Percentiles rank a stretch among this genome's conserved stretches.
These are phyloP conservation scores for Entamoeba dispar DNA, from an alignment of 208 protist species.

Conservation along the genomic window DNA sequence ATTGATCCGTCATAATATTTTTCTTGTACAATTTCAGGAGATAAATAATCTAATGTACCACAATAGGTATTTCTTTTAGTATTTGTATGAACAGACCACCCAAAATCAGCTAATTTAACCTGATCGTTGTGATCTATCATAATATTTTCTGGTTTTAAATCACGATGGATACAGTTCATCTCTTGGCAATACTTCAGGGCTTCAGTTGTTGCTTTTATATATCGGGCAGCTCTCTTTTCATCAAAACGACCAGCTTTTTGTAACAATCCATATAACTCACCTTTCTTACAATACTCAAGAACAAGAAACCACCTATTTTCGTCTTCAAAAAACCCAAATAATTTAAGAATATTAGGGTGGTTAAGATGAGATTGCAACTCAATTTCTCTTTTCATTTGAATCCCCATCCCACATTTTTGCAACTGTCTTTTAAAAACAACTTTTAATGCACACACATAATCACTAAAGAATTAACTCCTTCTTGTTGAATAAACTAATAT, in stretches of 20 bases:
- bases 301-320: background rate
- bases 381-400: background rate
- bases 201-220: background rate
- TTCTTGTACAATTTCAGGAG: constrained; percentile 25
- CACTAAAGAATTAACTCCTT: background rate
- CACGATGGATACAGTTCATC: constrained; percentile 18
- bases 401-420: background rate
- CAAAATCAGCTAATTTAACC: constrained; percentile 38
- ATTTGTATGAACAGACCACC: constrained; percentile 8
- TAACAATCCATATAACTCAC: background rate
- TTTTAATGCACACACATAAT: constrained; percentile 13
- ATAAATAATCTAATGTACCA: constrained; percentile 29
- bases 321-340: constrained; percentile 8
- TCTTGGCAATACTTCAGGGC: background rate
- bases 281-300: background rate
- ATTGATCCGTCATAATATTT: background rate
- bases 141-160: constrained; percentile 35
- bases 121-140: constrained; percentile 16
- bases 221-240: background rate
- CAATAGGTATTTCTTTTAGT: constrained; percentile 14
- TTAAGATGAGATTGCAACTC: background rate
- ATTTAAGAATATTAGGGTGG: constrained; percentile 1
- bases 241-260: background rate
- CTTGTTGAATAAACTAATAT: background rate
- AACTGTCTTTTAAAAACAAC: background rate